These are phyloP conservation scores for Friedmanniomyces endolithicus DNA, from an alignment of 495 filamentous ascomycete species.

Conservation along the genomic window DNA sequence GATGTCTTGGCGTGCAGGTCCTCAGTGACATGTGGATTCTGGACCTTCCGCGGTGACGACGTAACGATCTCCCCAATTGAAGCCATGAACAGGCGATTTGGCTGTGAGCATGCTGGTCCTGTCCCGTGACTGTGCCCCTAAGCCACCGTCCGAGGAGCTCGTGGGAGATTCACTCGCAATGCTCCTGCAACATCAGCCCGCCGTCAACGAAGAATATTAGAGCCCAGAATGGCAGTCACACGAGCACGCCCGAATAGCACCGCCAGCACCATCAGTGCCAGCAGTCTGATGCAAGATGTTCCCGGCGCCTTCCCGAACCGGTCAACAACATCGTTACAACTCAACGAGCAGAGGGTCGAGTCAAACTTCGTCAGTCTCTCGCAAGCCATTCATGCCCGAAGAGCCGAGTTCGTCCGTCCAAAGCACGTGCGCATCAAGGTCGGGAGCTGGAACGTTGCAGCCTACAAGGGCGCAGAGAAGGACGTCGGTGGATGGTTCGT, in stretches of 20 bases:
- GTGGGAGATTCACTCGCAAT: not conserved
- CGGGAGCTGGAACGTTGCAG: conserved; percentile 91
- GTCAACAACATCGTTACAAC: not conserved
- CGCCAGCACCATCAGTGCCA: conserved; percentile 4
- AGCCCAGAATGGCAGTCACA: not conserved
- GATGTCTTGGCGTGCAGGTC: not conserved
- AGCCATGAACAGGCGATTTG: not conserved
- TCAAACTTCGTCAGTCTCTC: conserved; percentile 33
- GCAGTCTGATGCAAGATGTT: conserved; percentile 24
- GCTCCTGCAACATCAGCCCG: no score
- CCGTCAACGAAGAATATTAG: not conserved
- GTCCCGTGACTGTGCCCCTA: not conserved
- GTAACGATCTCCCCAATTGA: not conserved
- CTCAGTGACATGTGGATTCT: no score
- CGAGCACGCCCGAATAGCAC: conserved; percentile 1
- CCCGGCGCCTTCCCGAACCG: conserved; percentile 29
- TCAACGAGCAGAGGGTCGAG: not conserved
- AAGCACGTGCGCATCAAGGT: conserved; percentile 67
- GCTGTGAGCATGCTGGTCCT: not conserved
- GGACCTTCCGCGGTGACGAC: not conserved
- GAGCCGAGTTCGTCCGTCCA: conserved; percentile 61
- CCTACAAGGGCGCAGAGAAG: conserved; percentile 65
- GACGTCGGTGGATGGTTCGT: conserved; percentile 82
- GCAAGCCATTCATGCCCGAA: conserved; percentile 54
- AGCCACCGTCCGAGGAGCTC: not conserved